Conservation (phyloP, 176 grass and related monocot genomes). For the Oryza coarctata region DNA sequence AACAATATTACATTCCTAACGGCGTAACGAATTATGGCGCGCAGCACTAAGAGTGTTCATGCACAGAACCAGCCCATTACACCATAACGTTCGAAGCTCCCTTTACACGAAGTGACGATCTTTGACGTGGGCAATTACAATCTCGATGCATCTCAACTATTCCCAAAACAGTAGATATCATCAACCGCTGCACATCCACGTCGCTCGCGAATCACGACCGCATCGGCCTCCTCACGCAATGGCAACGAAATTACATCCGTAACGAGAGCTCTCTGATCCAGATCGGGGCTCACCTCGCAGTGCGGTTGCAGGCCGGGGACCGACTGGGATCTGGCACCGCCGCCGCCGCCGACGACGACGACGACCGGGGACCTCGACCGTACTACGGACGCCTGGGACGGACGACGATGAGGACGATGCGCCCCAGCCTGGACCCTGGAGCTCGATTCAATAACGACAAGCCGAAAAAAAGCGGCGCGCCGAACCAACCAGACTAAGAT, state of each 20-base stretch:
- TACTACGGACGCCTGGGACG: background rate
- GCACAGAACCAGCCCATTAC: background rate
- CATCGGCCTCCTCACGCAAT: background rate
- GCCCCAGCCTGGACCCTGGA: background rate
- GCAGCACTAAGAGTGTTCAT: background rate
- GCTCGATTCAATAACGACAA: background rate
- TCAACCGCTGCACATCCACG: background rate
- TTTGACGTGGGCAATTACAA: background rate
- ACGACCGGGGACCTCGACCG: background rate
- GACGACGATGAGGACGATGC: background rate
- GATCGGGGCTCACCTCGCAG: background rate
- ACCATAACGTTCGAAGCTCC: background rate
- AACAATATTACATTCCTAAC: background rate
- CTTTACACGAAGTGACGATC: background rate
- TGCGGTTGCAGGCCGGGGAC: background rate
- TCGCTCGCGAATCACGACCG: background rate
- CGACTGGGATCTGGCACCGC: background rate
- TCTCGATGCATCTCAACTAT: background rate
- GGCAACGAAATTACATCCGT: background rate
- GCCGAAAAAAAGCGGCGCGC: background rate
- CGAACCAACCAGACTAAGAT: too few relatives aligned
- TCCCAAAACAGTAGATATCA: background rate
- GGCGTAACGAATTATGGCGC: background rate
- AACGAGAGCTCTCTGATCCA: background rate
- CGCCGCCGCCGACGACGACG: too few relatives aligned